phyloP scores from a whole-genome alignment of 495 filamentous ascomycete genomes.

The Talaromyces thailandensis region DNA sequence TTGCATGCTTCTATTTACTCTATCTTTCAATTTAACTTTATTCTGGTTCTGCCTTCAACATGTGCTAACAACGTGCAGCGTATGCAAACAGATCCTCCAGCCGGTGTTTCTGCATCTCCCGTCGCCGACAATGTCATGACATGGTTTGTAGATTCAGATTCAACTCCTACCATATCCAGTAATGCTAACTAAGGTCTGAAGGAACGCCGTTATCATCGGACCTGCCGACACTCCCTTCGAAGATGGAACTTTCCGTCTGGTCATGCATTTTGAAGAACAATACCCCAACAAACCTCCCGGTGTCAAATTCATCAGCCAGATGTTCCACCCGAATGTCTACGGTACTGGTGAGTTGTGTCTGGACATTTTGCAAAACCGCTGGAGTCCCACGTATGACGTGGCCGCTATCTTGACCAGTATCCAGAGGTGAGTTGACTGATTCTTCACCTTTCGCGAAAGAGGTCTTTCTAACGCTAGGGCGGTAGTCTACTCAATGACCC shows the following conservation, averaged over 20 bases:
- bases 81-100: constrained; percentile 98
- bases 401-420: constrained; percentile 95
- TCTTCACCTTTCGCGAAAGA: constrained; percentile 5
- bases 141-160: constrained; percentile 51
- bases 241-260: constrained; percentile 92
- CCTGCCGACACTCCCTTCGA: constrained; percentile 97
- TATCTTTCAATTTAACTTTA: not conserved
- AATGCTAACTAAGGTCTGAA: constrained; percentile 24
- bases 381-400: constrained; percentile 98
- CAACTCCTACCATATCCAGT: not conserved
- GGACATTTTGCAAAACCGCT: constrained; percentile 95
- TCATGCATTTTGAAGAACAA: constrained; percentile 98
- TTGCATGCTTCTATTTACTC: not conserved
- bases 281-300: constrained; percentile 97
- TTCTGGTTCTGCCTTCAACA: not conserved
- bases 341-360: constrained; percentile 93
- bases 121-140: constrained; percentile 99
- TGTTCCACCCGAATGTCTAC: constrained; percentile 99
- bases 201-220: constrained; percentile 98
- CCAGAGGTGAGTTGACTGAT: constrained; percentile 60
- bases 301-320: constrained; percentile 96
- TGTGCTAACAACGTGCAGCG: constrained; percentile 49
- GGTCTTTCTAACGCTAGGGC: constrained; percentile 7
- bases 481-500: constrained; percentile 91
- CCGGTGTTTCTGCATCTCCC: constrained; percentile 92